These are phyloP conservation scores for Actinidia chinensis DNA, from an alignment of 179 eudicot species.

Conservation along the genomic window DNA sequence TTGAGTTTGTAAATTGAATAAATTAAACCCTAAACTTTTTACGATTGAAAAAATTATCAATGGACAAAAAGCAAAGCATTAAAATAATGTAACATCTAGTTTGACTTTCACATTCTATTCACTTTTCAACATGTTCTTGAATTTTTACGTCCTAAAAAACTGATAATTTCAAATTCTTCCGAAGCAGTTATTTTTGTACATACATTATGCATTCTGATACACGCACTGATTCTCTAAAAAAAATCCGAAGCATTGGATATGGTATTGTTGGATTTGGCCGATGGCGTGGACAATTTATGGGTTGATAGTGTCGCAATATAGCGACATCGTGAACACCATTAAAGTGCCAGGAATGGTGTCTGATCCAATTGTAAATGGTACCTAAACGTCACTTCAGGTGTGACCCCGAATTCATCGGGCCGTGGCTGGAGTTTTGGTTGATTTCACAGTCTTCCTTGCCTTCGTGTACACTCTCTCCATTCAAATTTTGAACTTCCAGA, in stretches of 20 bases:
- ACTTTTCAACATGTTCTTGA: conserved; percentile 79
- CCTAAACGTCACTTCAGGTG: conserved; percentile 62
- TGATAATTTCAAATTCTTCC: conserved; percentile 47
- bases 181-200: background rate
- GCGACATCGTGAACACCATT: conserved; percentile 52
- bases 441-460: conserved; percentile 67
- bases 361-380: conserved; percentile 49
- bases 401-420: conserved; percentile 63
- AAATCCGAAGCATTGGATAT: conserved; percentile 90
- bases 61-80: too few species aligned
- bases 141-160: conserved; percentile 86
- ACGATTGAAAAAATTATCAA: too few species aligned
- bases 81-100: conserved; percentile 58
- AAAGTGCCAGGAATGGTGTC: conserved; percentile 42
- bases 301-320: conserved; percentile 73
- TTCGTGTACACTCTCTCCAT: conserved; percentile 68
- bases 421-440: conserved; percentile 71
- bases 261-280: conserved; percentile 96
- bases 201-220: background rate
- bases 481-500: conserved; percentile 70
- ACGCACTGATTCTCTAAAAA: conserved; percentile 32
- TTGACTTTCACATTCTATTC: conserved; percentile 73
- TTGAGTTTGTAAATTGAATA: too few species aligned
- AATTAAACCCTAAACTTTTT: too few species aligned
- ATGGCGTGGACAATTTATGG: conserved; percentile 96